Evolutionary conservation across 169 alveolate genomes (phyloP).

Genomic region (Condylostoma magnum): DNA sequence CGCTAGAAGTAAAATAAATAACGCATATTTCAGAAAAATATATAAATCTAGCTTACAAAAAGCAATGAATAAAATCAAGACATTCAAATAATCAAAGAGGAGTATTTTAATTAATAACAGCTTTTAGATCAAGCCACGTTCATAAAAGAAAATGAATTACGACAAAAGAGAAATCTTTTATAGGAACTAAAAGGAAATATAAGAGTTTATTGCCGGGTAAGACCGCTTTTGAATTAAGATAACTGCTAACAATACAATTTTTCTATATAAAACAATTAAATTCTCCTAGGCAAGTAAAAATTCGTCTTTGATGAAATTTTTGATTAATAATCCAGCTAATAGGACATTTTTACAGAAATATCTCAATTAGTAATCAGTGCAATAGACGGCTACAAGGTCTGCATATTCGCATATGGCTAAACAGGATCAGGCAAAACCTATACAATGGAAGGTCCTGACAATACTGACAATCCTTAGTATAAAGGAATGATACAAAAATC

Average conservation of each 20-base stretch:
- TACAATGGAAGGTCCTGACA: conserved; percentile 76
- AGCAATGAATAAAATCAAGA: too few species aligned
- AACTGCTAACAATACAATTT: background rate
- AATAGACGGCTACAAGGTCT: conserved; percentile 81
- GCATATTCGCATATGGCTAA: conserved; percentile 83
- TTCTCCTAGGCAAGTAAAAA: conserved; percentile 20
- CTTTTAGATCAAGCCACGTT: too few species aligned
- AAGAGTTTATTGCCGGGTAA: conserved; percentile 82
- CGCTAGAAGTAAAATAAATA: too few species aligned
- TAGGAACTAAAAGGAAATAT: conserved; percentile 87
- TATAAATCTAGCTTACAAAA: too few species aligned
- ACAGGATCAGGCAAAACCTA: conserved; percentile 86
- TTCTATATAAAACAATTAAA: background rate
- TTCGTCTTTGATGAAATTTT: conserved; percentile 75
- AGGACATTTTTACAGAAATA: conserved; percentile 71
- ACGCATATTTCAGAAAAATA: too few species aligned
- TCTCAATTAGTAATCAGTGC: conserved; percentile 69
- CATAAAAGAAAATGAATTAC: too few species aligned
- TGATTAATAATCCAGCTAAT: conserved; percentile 40
- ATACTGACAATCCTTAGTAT: background rate
- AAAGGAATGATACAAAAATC: conserved; percentile 85
- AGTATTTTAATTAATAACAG: too few species aligned
- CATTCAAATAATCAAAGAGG: too few species aligned
- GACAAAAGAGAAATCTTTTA: too few species aligned
- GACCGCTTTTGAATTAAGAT: conserved; percentile 73